Evolutionary conservation across 1,284 basidiomycete species (phyloP), one percentile per base, ranked within the genome.

Genomic region (Butyriboletus appendiculatus): DNA sequence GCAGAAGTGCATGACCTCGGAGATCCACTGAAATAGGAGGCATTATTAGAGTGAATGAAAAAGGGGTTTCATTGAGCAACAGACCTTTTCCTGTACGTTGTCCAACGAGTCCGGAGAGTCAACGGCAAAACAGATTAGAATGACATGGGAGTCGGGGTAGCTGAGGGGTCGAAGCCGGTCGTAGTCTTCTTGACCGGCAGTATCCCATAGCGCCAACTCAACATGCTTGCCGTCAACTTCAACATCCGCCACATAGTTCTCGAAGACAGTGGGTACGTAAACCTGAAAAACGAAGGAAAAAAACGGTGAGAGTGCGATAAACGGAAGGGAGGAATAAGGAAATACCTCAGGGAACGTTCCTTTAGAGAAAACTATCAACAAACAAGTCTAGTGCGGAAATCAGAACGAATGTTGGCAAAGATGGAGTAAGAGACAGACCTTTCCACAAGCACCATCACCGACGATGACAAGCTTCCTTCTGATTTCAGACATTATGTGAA

Each of bases 161-260:
- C 86, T 90, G 61, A 95, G 84, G 55, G 94, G 94, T 65, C 94
- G 85, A 64, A 96, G 86, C 66, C 94, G 91, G 75, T 95, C 93
- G 70, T 89, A 91, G 71, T 86, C 85, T 75, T 96, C 94, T 73
- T 96, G 93, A 53, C 94, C 94, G 26, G 94, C 93, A 56, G 94
- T 96, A 90, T 96, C 94, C 94, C 94, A 96, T 59, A 96, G 79
- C 30, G 94, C 93, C 60, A 96, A 80, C 73, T 96, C 94, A 63
- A 96, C 90, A 73, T 92, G 88, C 75, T 93, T 94, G 62, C 90
- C 90, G 67, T 94, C 92, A 53, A 94, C 92, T 72, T 94, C 90
- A 55, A 94, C 91, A 71, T 94, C 90, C 61, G 90, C 90, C 48
- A 93, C 92, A 67, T 94, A 90, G 79, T 89, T 89, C 77, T 96